Evolutionary conservation across 2,329 filamentous ascomycete species (phyloP), one percentile per base, ranked within the genome.

Genomic region (Stagonosporopsis tanaceti): DNA sequence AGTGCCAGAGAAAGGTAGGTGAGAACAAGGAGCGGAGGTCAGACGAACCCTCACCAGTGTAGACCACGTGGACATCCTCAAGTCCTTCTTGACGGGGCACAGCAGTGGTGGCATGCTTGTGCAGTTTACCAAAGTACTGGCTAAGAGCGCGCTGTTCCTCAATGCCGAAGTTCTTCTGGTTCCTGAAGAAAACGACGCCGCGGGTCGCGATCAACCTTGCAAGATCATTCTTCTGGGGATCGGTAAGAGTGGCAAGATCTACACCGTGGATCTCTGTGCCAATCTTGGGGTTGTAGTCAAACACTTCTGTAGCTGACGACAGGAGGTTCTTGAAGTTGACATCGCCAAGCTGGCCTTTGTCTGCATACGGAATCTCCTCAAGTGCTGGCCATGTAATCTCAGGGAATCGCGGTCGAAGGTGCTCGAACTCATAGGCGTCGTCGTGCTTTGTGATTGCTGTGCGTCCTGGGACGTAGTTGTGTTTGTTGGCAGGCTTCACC

Each of bases 161-260:
- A 44, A 86, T 80, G 59, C 79, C 78, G 25, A 86, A 79, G 61
- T 84, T 81, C 53, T 81, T 77, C 67, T 87, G 84, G 45, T 80
- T 74, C 14, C 84, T 78, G 76, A 86, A 85, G 71, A 86, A 85
- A 1, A 87, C 83, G 0, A 87, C 84, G 3, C 84, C 84, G 40
- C 84, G 77, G 25, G 78, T 79, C 3, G 84, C 80, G 47, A 86
- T 81, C 42, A 85, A 67, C 6, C 82, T 76, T 2, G 83, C 83
- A 4, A 85, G 76, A 50, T 85, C 83, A 60, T 85, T 82, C 70
- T 81, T 83, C 64, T 85, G 83, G 1, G 76, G 74, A 54, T 84
- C 78, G 2, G 74, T 83, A 28, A 85, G 74, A 45, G 78, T 79
- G 25, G 80, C 76, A 3, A 85, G 78, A 47, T 84, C 78, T 25